Evolutionary conservation across 1,284 basidiomycete genomes (phyloP), one percentile per base, ranked within the genome.

Genomic region (Clitocybe nebularis): DNA sequence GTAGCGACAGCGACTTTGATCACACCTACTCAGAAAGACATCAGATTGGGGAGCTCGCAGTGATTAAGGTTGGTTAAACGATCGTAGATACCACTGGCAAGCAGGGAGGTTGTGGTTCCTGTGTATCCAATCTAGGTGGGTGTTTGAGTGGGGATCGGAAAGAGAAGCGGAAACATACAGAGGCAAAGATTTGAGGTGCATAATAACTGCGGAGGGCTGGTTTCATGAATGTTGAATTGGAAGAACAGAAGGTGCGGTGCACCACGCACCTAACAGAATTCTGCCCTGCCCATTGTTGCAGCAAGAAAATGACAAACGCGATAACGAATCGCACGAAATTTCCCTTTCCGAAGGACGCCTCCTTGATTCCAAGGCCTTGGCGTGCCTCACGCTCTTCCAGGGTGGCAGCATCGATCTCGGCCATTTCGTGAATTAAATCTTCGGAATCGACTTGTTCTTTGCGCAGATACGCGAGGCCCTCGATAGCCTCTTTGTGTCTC

Each of bases 21-120:
- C 14, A 53, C 43, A 17, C 47, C 45, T 51, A 30, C 11, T 19
- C 1, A 8, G 14, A 0, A 11, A 13, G 21, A 17, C 14, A 26
- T 13, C 13, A 28, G 3, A 19, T 33, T 20, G 22, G 7, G 14
- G 5, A n/a, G 9, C 11, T 14, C 20, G n/a, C n/a, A 19, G 13
- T 4, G 20, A 14, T 10, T 10, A 29, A 17, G 8, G 14, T 0
- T 8, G 23, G 9, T 3, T 5, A 5, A 45, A 45, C 40, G 36
- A 59, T 88, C 89, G 56, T 92, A 93, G 41, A 92, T 78, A 17
- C 89, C 89, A 6, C 84, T 86, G 2, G 89, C 87, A 44, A 92
- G 76, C 1, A 92, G 72, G 4, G 79, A 77, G 51, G 73, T 75
- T 39, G 72, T 74, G 2, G 69, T 68, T 14, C 75, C 78, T 1